Evolutionary conservation across 345 rosid genomes (phyloP), one percentile per base, ranked within the genome.

Genomic region (Populus tremula): DNA sequence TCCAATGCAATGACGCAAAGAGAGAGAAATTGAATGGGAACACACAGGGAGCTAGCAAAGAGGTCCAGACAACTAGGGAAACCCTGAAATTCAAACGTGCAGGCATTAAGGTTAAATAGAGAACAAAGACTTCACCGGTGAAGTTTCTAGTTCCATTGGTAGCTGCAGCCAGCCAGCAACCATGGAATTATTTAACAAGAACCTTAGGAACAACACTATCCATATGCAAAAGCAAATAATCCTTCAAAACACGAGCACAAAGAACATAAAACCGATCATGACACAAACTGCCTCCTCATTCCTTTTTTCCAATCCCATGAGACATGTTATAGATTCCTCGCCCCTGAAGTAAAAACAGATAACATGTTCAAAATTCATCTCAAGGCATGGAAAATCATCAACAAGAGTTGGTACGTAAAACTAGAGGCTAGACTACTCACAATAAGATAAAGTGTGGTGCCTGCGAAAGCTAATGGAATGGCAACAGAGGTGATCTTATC

Each of bases 401-500:
- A 49, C 20, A 23, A 3, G 65, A n/a, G 36, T 23, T 33, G n/a
- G 12, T 27, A 9, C 36, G 7, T 10, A 33, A 16, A 17, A 66
- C 36, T 3, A 25, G 47, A 35, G 14, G 1, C 39, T 36, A 12
- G 35, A 71, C 53, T 10, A 85, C 98, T 91, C 86, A 95, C 99
- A 70, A 91, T 91, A 79, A 93, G 85, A 83, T 41, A 95, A 65
- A 91, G 61, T 33, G 90, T 38, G 67, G 78, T 77, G 23, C 72
- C 94, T 4, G 94, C 96, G 82, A 96, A 87, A 33, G 94, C 90
- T 53, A 84, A 36, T 33, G 97, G 98, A 80, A 92, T 93, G 23
- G 96, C 98, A 29, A 93, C 92, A 2, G 99, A 93, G 72, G 97
- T 91, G 85, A 96, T 70, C 91, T 86, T 93, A 77, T 96, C 99